Conservation (phyloP, 352 stramenopile species). For the Phytophthora kernoviae region DNA sequence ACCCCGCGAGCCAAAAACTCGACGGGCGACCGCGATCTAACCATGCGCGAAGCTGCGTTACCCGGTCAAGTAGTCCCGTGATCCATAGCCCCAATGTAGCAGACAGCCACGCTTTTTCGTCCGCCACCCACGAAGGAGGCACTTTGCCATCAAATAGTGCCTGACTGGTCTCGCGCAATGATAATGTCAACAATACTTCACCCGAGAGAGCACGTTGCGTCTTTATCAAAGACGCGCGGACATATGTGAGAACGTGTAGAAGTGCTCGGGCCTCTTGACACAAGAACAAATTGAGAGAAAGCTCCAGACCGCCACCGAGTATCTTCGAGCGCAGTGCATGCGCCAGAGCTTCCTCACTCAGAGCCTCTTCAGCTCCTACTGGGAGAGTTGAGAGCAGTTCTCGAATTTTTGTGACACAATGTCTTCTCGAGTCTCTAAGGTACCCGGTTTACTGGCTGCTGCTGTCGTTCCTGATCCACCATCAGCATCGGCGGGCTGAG, state of each 20-base stretch:
- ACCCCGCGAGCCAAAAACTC: slow-evolving; percentile 80
- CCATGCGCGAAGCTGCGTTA: slow-evolving; percentile 65
- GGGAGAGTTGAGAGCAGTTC: slow-evolving; percentile 59
- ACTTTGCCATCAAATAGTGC: slow-evolving; percentile 78
- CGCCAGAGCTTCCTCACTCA: slow-evolving; percentile 36
- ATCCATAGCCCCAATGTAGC: slow-evolving; percentile 74
- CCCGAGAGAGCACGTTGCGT: slow-evolving; percentile 63
- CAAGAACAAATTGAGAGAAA: slow-evolving; percentile 79
- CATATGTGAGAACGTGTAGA: slow-evolving; percentile 57
- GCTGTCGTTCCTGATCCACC: slow-evolving; percentile 9
- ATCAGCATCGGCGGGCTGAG: slow-evolving; percentile 62
- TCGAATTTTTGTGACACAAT: slow-evolving; percentile 63
- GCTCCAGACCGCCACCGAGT: slow-evolving; percentile 58
- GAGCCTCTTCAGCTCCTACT: slow-evolving; percentile 46
- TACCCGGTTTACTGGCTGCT: slow-evolving; percentile 8
- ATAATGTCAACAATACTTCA: slow-evolving; percentile 60
- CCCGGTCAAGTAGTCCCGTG: slow-evolving; percentile 60
- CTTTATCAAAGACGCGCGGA: slow-evolving; percentile 54
- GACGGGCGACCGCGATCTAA: slow-evolving; percentile 61
- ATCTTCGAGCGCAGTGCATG: slow-evolving; percentile 54
- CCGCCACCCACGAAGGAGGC: slow-evolving; percentile 52
- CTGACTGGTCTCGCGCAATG: slow-evolving; percentile 62
- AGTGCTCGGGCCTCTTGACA: slow-evolving; percentile 77
- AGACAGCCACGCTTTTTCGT: slow-evolving; percentile 80
- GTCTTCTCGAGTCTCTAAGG: slow-evolving; percentile 60